Evolutionary conservation across 257 asterid species (phyloP), one percentile per base, ranked within the genome.

Genomic region (Ehretia macrophylla): DNA sequence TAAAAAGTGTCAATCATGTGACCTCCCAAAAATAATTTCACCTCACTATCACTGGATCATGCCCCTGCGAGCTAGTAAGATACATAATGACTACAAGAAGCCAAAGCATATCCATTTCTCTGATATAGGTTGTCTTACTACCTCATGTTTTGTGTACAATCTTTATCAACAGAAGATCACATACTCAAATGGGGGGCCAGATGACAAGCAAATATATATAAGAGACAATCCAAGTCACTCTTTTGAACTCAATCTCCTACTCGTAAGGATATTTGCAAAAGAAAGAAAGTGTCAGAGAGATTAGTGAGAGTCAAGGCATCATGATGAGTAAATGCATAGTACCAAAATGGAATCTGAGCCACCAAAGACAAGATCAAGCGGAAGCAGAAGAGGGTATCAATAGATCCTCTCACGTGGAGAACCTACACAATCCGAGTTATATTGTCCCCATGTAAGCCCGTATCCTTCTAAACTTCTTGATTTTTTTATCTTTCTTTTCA

Each of bases 81-180:
- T n/a, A n/a, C n/a, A n/a, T n/a, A n/a, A n/a, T n/a, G n/a, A n/a
- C n/a, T n/a, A n/a, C n/a, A n/a, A n/a, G n/a, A n/a, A n/a, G n/a
- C 55, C 59, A 55, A 61, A 32, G 56, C 59, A 69, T 70, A 70
- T 68, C 78, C 68, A 63, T 14, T 18, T 32, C 51, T 49, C 14
- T 32, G 17, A 14, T 64, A 22, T 45, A 56, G 70, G 66, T 69
- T 69, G 67, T 59, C 62, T 69, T 62, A 60, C 76, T 18, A 68
- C 79, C 92, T 78, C 86, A 76, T 72, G 85, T 74, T 66, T 51
- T 76, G 76, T 76, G 74, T 60, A 45, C 64, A 68, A 46, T 70
- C 72, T 59, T 65, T 62, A 60, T 68, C 81, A 75, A 39, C 6
- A 38, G 44, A 38, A 38, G 44, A 38, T 38, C 9, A 38, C 44